Evolutionary conservation across 208 protist genomes (phyloP).

Genomic region (Wallacemonas sp.): DNA sequence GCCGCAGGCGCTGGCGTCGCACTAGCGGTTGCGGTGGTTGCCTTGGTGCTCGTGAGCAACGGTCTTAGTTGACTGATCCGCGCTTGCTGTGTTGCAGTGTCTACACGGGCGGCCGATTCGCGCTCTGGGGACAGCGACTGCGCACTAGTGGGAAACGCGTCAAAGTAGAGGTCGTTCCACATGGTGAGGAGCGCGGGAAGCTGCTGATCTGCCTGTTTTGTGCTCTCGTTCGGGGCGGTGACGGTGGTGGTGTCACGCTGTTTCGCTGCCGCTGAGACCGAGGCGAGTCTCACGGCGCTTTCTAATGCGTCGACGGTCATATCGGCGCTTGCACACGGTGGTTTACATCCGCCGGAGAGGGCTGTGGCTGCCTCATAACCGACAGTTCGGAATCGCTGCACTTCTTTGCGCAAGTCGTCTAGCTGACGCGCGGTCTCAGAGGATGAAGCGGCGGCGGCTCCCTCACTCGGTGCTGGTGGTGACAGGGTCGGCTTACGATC

Average conservation of each 20-base stretch:
- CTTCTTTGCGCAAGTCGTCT: slow-evolving; percentile 25
- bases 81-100: neutral
- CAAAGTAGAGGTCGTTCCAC: slow-evolving; percentile 1
- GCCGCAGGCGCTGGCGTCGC: neutral
- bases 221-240: neutral
- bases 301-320: slow-evolving; percentile 13
- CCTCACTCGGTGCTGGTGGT: neutral
- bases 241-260: neutral
- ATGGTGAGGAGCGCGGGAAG: neutral
- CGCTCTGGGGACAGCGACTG: neutral
- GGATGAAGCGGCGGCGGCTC: neutral
- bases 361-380: slow-evolving; percentile 19
- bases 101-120: neutral
- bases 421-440: slow-evolving; percentile 1
- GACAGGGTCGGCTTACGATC: slow-evolving; percentile 23
- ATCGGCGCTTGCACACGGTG: neutral
- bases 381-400: slow-evolving; percentile 33
- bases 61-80: neutral
- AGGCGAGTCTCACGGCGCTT: neutral
- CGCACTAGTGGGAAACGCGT: neutral
- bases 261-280: neutral
- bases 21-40: neutral
- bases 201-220: neutral
- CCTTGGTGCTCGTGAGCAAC: neutral
- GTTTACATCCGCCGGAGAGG: slow-evolving; percentile 17